phyloP scores from a whole-genome alignment of 148 eudicot species.

The Fagopyrum tataricum region DNA sequence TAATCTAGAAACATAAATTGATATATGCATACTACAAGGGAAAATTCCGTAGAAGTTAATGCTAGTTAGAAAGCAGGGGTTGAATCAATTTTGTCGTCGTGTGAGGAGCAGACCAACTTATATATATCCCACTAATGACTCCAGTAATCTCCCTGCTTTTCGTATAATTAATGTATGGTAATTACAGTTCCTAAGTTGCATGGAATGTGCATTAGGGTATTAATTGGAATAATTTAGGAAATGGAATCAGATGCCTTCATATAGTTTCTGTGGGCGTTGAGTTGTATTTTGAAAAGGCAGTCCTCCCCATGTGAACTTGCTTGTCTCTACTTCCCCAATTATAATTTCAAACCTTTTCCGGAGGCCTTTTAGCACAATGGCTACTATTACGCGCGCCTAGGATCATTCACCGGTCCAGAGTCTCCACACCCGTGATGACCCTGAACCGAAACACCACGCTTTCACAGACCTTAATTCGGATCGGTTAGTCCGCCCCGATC shows the following conservation, averaged over 20 bases:
- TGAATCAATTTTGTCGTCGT: background rate
- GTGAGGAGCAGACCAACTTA: slow-evolving; percentile 7
- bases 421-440: too few relatives aligned
- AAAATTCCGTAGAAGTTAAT: slow-evolving; percentile 12
- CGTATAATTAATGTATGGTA: background rate
- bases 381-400: background rate
- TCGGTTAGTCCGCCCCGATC: too few relatives aligned
- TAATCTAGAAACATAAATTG: background rate
- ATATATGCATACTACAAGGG: background rate
- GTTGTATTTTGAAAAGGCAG: background rate
- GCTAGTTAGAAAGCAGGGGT: background rate
- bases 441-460: too few relatives aligned
- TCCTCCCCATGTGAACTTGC: slow-evolving; percentile 1
- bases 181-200: background rate
- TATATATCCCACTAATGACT: background rate
- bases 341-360: too few relatives aligned
- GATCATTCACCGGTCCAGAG: too few relatives aligned
- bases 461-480: too few relatives aligned
- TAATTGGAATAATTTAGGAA: background rate
- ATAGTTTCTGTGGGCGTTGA: slow-evolving; percentile 4
- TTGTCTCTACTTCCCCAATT: background rate
- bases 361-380: too few relatives aligned
- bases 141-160: background rate
- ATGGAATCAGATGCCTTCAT: background rate
- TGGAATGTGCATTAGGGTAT: background rate